Evolutionary conservation across 2,329 filamentous ascomycete species (phyloP).

Genomic region (Aspergillus texensis): DNA sequence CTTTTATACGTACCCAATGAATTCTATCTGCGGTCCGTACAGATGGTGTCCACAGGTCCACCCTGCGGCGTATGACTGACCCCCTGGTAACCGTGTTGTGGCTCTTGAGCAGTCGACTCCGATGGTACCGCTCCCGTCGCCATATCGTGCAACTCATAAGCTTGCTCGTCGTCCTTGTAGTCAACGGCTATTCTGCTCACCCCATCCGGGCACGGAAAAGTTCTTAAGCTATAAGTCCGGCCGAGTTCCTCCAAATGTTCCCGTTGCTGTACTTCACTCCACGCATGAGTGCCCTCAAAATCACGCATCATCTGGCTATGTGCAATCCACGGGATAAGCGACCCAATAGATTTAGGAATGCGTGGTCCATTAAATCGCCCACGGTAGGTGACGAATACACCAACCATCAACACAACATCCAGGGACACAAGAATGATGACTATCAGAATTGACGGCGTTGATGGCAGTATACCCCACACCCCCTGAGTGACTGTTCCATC

Average conservation of each 20-base stretch:
- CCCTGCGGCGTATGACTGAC: background rate
- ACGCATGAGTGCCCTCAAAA: background rate
- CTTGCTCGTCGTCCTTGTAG: background rate
- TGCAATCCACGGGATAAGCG: constrained; percentile 6
- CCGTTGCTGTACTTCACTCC: background rate
- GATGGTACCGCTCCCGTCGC: background rate
- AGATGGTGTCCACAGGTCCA: background rate
- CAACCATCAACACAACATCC: background rate
- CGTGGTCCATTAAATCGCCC: constrained; percentile 1
- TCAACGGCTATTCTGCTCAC: background rate
- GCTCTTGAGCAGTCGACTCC: background rate
- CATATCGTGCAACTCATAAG: background rate
- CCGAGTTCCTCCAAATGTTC: background rate
- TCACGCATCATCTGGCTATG: constrained; percentile 6
- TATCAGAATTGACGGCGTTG: background rate
- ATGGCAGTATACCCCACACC: constrained; percentile 2
- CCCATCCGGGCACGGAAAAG: background rate
- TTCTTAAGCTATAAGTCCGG: background rate
- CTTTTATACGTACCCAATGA: too few species aligned
- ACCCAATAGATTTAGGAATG: constrained; percentile 3
- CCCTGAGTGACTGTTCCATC: background rate
- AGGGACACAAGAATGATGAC: background rate
- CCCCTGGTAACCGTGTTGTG: too few species aligned
- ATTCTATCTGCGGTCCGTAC: too few species aligned
- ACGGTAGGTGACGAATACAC: background rate